Conservation (phyloP, 148 eudicot species). For the Amaranthus cruentus region DNA sequence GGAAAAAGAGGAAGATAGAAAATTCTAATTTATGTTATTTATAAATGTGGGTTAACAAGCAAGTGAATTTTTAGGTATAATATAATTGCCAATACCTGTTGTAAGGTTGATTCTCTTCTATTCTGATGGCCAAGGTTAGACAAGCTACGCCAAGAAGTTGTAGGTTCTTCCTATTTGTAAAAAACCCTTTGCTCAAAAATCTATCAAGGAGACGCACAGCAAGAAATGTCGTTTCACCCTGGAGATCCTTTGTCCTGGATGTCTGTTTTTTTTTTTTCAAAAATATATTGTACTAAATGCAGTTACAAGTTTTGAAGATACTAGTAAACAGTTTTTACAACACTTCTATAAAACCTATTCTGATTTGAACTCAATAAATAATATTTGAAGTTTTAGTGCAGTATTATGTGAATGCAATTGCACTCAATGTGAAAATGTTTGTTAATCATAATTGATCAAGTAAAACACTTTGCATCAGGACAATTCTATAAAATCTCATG, state of each 20-base stretch:
- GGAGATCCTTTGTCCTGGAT: constrained; percentile 55
- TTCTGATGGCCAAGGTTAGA: constrained; percentile 82
- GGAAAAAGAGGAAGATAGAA: not conserved
- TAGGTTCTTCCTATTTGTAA: constrained; percentile 54
- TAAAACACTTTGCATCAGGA: too few relatives aligned
- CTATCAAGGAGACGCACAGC: constrained; percentile 79
- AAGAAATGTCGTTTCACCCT: constrained; percentile 72
- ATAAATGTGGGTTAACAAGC: not conserved
- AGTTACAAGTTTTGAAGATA: too few relatives aligned
- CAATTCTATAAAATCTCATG: too few relatives aligned
- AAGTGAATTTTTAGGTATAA: not conserved
- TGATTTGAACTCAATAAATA: too few relatives aligned
- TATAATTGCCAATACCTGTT: constrained; percentile 46
- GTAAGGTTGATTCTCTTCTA: constrained; percentile 92
- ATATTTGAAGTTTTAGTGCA: too few relatives aligned
- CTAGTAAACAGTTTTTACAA: too few relatives aligned
- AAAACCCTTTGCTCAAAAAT: constrained; percentile 79
- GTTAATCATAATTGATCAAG: too few relatives aligned
- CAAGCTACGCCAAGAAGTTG: constrained; percentile 90
- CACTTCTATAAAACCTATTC: too few relatives aligned
- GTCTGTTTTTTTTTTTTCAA: constrained; percentile 37
- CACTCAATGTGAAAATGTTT: too few relatives aligned
- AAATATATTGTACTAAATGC: not conserved
- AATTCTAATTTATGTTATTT: not conserved
- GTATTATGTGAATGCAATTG: too few relatives aligned